These are phyloP conservation scores for Caryopteris hybrid DNA, from an alignment of 305 asterid species.

Conservation along the genomic window DNA sequence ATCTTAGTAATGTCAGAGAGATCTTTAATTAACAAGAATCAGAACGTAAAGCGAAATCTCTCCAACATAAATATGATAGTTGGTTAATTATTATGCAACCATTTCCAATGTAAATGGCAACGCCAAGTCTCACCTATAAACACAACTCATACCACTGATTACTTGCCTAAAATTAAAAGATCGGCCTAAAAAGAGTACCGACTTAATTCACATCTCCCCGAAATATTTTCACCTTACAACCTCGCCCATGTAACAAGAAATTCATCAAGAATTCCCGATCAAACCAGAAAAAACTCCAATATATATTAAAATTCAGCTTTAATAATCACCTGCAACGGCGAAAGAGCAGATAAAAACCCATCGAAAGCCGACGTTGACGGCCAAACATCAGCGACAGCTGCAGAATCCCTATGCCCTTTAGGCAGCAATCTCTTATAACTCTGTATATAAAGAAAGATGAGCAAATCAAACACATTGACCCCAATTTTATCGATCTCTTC, in stretches of 20 bases:
- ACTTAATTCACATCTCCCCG: conserved; percentile 4
- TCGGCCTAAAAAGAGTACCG: neutral
- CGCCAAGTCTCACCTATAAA: neutral
- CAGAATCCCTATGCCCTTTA: conserved; percentile 91
- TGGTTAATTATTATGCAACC: neutral
- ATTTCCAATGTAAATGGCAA: conserved; percentile 9
- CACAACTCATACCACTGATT: neutral
- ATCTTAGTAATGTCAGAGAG: neutral
- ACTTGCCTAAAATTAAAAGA: neutral
- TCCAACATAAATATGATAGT: neutral
- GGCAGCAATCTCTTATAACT: conserved; percentile 92
- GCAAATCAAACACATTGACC: conserved; percentile 79
- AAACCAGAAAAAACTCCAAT: neutral
- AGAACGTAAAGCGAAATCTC: neutral
- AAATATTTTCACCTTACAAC: neutral
- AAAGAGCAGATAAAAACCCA: conserved; percentile 86
- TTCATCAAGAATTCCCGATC: conserved; percentile 15
- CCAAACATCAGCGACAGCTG: conserved; percentile 99
- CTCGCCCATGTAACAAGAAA: neutral
- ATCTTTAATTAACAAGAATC: neutral
- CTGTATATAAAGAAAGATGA: conserved; percentile 78
- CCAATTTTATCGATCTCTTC: conserved; percentile 54
- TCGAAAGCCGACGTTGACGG: conserved; percentile 96
- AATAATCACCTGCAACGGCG: conserved; percentile 77
- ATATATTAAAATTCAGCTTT: neutral